A percentile compares a stretch with the other conserved stretches of the same genome.
Conservation (phyloP, 371 early-diverging fungal species). For the Actinomortierella ambigua region DNA sequence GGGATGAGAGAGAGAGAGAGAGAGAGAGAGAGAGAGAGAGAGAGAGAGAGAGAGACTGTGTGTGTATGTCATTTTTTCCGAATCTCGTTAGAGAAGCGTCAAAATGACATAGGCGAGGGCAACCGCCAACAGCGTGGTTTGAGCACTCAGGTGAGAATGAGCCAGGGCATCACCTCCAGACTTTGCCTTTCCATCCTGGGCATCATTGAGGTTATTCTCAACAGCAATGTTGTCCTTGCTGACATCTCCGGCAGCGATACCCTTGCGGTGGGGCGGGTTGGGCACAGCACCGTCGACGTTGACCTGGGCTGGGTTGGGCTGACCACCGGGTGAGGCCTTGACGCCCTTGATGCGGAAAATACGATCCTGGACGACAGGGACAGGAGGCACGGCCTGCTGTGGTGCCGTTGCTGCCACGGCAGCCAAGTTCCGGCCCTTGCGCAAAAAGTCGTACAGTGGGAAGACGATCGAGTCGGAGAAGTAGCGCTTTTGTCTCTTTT, state of each 20-base stretch:
- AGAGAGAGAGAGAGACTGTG: background rate
- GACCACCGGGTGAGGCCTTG: conserved; percentile 19
- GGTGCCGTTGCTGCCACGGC: background rate
- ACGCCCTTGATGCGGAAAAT: conserved; percentile 35
- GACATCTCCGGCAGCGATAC: no score
- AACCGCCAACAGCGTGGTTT: background rate
- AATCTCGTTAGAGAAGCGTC: background rate
- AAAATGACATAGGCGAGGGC: background rate
- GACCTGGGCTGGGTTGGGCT: conserved; percentile 27
- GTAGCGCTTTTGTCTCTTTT: background rate
- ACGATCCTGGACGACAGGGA: conserved; percentile 21
- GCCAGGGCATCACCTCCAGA: no score
- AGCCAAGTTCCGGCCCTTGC: background rate
- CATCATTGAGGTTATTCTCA: no score
- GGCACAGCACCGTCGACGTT: conserved; percentile 15
- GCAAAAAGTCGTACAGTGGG: no score
- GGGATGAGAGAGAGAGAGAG: background rate
- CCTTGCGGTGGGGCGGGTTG: no score
- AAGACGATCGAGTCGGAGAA: background rate
- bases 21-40: background rate
- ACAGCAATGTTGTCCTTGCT: no score
- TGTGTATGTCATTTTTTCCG: background rate
- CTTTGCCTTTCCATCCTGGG: no score
- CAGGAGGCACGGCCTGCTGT: background rate
- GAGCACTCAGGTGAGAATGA: background rate